A percentile compares a stretch with the other conserved stretches of the same genome.
phyloP scores from a whole-genome alignment of 148 eudicot genomes.

The Vaccinium macrocarpon region DNA sequence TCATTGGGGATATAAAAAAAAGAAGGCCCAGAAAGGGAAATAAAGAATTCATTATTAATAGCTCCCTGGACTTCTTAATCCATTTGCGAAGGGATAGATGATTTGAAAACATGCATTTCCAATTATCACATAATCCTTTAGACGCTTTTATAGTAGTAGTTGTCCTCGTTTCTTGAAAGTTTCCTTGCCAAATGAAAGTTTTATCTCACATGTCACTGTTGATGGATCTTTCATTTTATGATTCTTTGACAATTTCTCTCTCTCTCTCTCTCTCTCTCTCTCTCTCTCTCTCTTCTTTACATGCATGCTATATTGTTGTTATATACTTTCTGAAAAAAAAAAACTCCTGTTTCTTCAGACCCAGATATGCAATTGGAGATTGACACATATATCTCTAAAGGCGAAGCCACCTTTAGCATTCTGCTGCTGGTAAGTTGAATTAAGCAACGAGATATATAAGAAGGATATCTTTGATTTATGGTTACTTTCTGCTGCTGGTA shows the following conservation, averaged over 20 bases:
- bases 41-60: not conserved
- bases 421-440: conserved; percentile 58
- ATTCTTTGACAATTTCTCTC: not conserved
- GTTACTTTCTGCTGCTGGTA: conserved; percentile 55
- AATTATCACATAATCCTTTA: not conserved
- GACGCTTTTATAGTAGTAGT: not conserved
- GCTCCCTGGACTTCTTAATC: not conserved
- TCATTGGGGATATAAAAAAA: not conserved
- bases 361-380: conserved; percentile 89
- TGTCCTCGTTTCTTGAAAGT: not conserved
- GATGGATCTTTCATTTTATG: too few species aligned
- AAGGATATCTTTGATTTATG: not conserved
- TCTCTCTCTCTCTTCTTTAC: not conserved
- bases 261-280: not conserved
- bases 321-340: conserved; percentile 13
- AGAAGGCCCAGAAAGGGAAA: not conserved
- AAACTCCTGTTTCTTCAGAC: conserved; percentile 42
- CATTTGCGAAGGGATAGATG: not conserved
- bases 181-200: too few species aligned
- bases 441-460: not conserved
- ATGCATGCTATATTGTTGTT: conserved; percentile 4
- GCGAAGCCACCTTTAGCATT: conserved; percentile 66
- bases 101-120: not conserved
- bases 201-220: too few species aligned
- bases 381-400: conserved; percentile 53